Evolutionary conservation across 306 rosid species (phyloP).

Genomic region (Malus sylvestris): DNA sequence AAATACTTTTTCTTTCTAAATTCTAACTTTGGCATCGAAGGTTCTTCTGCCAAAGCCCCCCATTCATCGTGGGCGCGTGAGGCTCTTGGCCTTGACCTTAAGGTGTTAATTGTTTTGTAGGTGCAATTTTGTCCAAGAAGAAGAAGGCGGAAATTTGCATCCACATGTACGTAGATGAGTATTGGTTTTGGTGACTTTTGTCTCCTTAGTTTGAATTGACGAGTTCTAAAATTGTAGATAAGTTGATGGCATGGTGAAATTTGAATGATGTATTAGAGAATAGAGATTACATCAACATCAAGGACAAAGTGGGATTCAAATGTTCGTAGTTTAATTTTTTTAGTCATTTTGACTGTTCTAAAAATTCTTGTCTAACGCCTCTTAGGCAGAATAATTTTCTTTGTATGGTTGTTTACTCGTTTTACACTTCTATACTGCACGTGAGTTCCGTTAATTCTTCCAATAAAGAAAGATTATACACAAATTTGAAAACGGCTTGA

Average conservation of each 20-base stretch:
- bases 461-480: neutral
- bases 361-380: no score
- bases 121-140: no score
- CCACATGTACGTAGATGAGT: neutral
- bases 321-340: neutral
- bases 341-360: no score
- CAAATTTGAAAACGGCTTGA: neutral
- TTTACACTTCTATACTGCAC: neutral
- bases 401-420: no score
- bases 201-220: constrained; percentile 5
- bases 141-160: no score
- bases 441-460: neutral
- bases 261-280: neutral
- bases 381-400: no score
- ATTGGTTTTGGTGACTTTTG: neutral
- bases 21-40: no score
- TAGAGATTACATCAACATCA: neutral
- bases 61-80: no score
- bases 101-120: no score
- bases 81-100: no score
- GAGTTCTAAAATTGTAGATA: constrained; percentile 3
- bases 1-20: no score
- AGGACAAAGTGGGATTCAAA: neutral
- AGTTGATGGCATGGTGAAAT: neutral
- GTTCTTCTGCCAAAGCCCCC: no score